Conservation (phyloP, 805 yeast genomes). For the Clavispora carvajalis region DNA sequence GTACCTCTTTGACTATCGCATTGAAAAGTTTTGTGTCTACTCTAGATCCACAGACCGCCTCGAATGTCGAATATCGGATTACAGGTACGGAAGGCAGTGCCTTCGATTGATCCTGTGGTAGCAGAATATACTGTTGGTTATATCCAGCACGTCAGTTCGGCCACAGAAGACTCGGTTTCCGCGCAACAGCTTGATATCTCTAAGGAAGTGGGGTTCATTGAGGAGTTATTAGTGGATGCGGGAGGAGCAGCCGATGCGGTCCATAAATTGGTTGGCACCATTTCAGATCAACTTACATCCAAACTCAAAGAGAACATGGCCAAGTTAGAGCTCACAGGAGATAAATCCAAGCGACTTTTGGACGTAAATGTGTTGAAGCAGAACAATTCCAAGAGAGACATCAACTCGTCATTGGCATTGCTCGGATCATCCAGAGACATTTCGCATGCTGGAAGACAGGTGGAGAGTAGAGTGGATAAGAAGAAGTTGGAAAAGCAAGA, state of each 20-base stretch:
- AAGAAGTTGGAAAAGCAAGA: conserved; percentile 97
- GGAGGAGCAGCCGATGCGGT: conserved; percentile 70
- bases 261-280: conserved; percentile 36
- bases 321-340: conserved; percentile 73
- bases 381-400: conserved; percentile 62
- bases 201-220: conserved; percentile 63
- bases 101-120: conserved; percentile 80
- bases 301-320: conserved; percentile 65
- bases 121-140: conserved; percentile 90
- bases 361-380: conserved; percentile 62
- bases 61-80: conserved; percentile 39
- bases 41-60: background rate
- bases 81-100: conserved; percentile 81
- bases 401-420: conserved; percentile 69
- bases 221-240: conserved; percentile 65
- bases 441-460: conserved; percentile 85
- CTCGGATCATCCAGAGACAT: conserved; percentile 78
- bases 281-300: conserved; percentile 45
- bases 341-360: conserved; percentile 79
- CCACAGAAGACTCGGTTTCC: conserved; percentile 77
- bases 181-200: conserved; percentile 66
- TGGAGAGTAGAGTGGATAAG: conserved; percentile 92
- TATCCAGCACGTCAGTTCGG: conserved; percentile 69
- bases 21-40: background rate
- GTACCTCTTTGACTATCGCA: background rate